Base-by-base conservation (phyloP, 345 rosid genomes). In the Acer yangbiense region DNA sequence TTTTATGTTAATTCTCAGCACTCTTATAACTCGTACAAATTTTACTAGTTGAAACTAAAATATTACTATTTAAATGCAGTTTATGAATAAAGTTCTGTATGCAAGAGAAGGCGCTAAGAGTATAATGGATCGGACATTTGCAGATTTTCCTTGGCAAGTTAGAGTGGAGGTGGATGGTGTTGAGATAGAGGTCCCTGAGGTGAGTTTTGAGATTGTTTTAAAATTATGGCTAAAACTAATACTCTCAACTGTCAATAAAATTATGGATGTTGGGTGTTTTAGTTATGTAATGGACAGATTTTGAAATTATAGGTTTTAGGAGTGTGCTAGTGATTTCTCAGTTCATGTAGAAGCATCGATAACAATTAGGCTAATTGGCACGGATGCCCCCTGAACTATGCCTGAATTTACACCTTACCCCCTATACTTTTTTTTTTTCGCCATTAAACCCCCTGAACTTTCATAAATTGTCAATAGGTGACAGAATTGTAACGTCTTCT, bases 91-190 rank as follows among this genome's bases (percentile, higher is more conserved):
- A 82, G 96, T 94, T 46, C 94, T 92, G 63, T 94, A 94, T 77
- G 97, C 97, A 43, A 90, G 93, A 83, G 97, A 92, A 85, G 98
- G 98, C 76, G 98, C 97, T 44, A 92, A 86, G 87, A 86, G 88
- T 82, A 92, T 94, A 82, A 94, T 94, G 97, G 96, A 92, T 83
- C 82, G 98, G 69, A 93, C 98, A 17, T 91, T 93, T 67, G 93
- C 83, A 71, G 96, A 92, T 85, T 94, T 92, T 76, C 89, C 90
- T 20, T 91, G 94, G 97, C 92, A 94, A 85, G 90, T 92, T 75
- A 91, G 92, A 74, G 93, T 94, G 67, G 90, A 90, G 85, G 98
- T 94, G 73, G 97, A 94, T 84, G 98, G 96, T 74, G 83, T 78
- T 60, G 94, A 91, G 77, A 82, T 92, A 77, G 97, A 94, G 84